Evolutionary conservation across 805 yeast genomes (phyloP).

Genomic region (Yarrowia phangngaensis): DNA sequence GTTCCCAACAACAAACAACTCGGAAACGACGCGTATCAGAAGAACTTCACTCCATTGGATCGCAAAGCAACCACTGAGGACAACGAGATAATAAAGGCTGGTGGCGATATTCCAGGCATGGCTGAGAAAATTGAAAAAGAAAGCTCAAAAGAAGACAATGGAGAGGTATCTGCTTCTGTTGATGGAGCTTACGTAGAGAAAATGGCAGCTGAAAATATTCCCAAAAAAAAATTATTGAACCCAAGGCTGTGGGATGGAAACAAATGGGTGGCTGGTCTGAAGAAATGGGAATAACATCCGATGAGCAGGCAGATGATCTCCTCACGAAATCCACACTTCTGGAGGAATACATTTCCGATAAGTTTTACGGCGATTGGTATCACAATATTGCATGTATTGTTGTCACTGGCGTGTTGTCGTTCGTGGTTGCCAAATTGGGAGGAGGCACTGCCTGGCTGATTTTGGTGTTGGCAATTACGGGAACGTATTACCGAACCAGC

Average conservation of each 20-base stretch:
- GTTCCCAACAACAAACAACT: constrained; percentile 23
- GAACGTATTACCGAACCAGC: constrained; percentile 76
- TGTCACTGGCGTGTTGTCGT: constrained; percentile 65
- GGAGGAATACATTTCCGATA: constrained; percentile 71
- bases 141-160: constrained; percentile 3
- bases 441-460: constrained; percentile 80
- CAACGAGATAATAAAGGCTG: constrained; percentile 4
- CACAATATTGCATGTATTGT: constrained; percentile 76
- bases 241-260: constrained; percentile 85
- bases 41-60: constrained; percentile 23
- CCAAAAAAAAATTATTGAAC: constrained; percentile 43
- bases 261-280: constrained; percentile 87
- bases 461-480: constrained; percentile 57
- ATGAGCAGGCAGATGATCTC: constrained; percentile 68
- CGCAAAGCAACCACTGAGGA: constrained; percentile 19
- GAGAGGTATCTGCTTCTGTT: constrained; percentile 18
- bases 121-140: constrained; percentile 1
- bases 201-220: constrained; percentile 26
- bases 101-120: constrained; percentile 14
- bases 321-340: constrained; percentile 65
- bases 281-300: constrained; percentile 54
- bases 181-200: constrained; percentile 22
- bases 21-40: constrained; percentile 3
- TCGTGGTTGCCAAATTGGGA: constrained; percentile 71
- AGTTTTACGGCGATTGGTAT: constrained; percentile 91